Conservation (phyloP, 148 eudicot species). For the Rhododendron molle region DNA sequence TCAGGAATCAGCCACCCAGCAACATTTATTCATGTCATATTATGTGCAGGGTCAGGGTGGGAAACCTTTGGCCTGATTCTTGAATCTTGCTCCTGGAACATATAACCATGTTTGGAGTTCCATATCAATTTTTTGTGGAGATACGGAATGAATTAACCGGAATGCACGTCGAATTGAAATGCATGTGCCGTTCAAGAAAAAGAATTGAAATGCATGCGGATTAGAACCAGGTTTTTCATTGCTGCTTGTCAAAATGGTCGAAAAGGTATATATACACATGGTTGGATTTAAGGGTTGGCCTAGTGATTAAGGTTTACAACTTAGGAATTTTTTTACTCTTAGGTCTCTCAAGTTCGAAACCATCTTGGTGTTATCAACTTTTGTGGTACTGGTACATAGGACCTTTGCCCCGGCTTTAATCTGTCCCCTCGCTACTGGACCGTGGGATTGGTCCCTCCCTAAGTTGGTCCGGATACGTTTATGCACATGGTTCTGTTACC, state of each 20-base stretch:
- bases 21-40: neutral
- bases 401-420: neutral
- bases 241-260: neutral
- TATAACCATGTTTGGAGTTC: neutral
- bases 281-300: neutral
- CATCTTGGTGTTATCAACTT: neutral
- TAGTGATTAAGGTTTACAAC: neutral
- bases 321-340: neutral
- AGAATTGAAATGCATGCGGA: neutral
- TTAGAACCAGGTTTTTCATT: neutral
- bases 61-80: neutral
- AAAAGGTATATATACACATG: neutral
- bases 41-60: neutral
- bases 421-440: neutral
- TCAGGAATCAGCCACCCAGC: neutral
- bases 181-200: neutral
- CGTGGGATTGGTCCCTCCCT: neutral
- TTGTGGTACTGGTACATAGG: neutral
- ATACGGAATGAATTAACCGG: neutral
- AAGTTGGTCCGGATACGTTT: neutral
- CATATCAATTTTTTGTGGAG: neutral
- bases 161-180: neutral
- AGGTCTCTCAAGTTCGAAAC: neutral
- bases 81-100: neutral
- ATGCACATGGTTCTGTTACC: neutral